These are phyloP conservation scores for Albatrellus ellisii DNA, from an alignment of 768 basidiomycete genomes.

Conservation along the genomic window DNA sequence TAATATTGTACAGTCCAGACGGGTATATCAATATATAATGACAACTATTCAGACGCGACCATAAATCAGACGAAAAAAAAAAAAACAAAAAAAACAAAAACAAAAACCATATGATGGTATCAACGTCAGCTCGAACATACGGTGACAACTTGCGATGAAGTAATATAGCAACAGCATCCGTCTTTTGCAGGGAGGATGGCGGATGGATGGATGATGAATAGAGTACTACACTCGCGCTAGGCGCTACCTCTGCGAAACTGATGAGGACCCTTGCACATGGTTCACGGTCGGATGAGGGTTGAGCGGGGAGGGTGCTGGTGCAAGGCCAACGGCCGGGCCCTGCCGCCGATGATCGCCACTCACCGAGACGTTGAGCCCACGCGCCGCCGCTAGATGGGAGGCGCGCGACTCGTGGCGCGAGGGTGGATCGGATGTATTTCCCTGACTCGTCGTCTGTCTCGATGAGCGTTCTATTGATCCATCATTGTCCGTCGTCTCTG, in stretches of 20 bases:
- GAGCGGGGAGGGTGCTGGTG: not conserved
- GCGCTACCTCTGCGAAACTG: no score
- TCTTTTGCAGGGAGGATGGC: no score
- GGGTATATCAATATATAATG: conserved; percentile 13
- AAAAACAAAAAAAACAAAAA: no score
- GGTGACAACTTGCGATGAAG: no score
- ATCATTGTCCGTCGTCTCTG: conserved; percentile 51
- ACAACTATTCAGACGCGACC: conserved; percentile 11
- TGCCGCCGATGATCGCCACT: conserved; percentile 16
- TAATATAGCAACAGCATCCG: no score
- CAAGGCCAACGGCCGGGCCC: conserved; percentile 4
- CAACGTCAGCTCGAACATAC: no score
- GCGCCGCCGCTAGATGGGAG: conserved; percentile 10
- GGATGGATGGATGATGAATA: no score
- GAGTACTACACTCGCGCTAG: no score
- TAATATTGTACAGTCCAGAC: conserved; percentile 6
- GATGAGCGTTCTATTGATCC: conserved; percentile 20
- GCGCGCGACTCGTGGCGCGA: conserved; percentile 8
- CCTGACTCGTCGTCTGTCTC: conserved; percentile 14
- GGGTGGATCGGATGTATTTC: conserved; percentile 18
- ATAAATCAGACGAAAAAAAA: conserved; percentile 9
- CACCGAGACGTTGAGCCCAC: conserved; percentile 12
- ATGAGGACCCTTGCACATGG: no score
- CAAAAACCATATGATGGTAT: no score
- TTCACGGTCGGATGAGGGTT: no score